Evolutionary conservation across 768 basidiomycete species (phyloP).

Genomic region (Chalciporus pseudorubinellus): DNA sequence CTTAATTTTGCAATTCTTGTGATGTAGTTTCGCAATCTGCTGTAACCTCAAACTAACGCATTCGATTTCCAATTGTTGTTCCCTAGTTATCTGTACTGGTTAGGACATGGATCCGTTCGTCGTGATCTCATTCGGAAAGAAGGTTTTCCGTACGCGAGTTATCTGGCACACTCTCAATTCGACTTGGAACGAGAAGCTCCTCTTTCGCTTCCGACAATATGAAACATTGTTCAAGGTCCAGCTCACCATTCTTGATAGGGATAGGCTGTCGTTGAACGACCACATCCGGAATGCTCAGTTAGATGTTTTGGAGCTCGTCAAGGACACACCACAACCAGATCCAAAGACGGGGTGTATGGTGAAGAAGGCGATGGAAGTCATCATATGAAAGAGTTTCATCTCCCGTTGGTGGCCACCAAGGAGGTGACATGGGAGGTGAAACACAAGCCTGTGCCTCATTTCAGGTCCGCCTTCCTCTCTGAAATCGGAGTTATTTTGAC

Average conservation of each 20-base stretch:
- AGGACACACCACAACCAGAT: conserved; percentile 62
- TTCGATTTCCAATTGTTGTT: too few species aligned
- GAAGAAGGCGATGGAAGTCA: conserved; percentile 38
- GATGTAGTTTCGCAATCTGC: too few species aligned
- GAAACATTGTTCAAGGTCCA: conserved; percentile 78
- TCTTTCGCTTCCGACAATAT: conserved; percentile 90
- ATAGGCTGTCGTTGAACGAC: conserved; percentile 88
- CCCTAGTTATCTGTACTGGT: conserved; percentile 64
- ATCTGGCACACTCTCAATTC: conserved; percentile 85
- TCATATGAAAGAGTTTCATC: conserved; percentile 69
- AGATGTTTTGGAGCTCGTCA: conserved; percentile 68
- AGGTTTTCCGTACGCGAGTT: conserved; percentile 91
- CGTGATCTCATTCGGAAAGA: conserved; percentile 94
- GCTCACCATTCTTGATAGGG: conserved; percentile 92
- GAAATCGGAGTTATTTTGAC: too few species aligned
- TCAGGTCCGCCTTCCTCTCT: conserved; percentile 37
- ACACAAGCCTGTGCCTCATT: conserved; percentile 62
- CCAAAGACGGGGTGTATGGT: conserved; percentile 45
- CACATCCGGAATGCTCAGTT: conserved; percentile 78
- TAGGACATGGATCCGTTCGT: conserved; percentile 99
- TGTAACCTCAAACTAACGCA: too few species aligned
- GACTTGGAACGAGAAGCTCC: conserved; percentile 89
- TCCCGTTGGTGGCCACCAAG: conserved; percentile 60
- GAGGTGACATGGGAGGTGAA: conserved; percentile 70
- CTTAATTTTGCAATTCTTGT: too few species aligned